Percentiles rank a stretch among this genome's conserved stretches.
phyloP scores from a whole-genome alignment of 305 asterid species.

The Rubia peregrina region DNA sequence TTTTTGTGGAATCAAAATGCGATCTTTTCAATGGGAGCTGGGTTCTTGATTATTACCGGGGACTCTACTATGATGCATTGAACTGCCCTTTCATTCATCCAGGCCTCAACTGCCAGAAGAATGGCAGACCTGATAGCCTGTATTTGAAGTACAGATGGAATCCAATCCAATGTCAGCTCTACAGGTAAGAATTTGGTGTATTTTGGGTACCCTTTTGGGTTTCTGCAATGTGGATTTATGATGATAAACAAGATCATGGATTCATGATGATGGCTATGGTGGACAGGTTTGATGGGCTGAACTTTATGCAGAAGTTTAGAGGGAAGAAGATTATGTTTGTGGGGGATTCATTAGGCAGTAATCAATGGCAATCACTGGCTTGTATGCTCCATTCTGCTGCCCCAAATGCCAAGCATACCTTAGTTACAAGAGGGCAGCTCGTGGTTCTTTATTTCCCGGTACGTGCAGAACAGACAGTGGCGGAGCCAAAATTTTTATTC shows the following conservation, averaged over 20 bases:
- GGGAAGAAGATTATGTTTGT: slow-evolving; percentile 67
- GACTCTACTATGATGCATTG: slow-evolving; percentile 35
- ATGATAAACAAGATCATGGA: background rate
- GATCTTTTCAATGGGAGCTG: slow-evolving; percentile 37
- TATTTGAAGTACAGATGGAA: slow-evolving; percentile 58
- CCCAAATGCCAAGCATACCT: slow-evolving; percentile 38
- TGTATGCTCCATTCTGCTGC: slow-evolving; percentile 66
- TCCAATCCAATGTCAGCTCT: slow-evolving; percentile 40
- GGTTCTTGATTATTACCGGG: slow-evolving; percentile 30
- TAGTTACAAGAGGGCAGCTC: slow-evolving; percentile 26
- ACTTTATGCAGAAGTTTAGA: slow-evolving; percentile 38
- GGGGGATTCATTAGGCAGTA: slow-evolving; percentile 65
- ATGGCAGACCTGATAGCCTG: slow-evolving; percentile 45
- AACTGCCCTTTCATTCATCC: slow-evolving; percentile 49
- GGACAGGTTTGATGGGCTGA: slow-evolving; percentile 56
- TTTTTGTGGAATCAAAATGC: slow-evolving; percentile 14
- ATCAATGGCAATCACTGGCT: slow-evolving; percentile 67
- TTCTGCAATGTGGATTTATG: background rate
- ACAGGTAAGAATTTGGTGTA: slow-evolving; percentile 26
- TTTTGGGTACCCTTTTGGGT: background rate
- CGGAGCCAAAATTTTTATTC: background rate
- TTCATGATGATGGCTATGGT: background rate
- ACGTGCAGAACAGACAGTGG: slow-evolving; percentile 3
- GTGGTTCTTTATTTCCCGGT: slow-evolving; percentile 47
- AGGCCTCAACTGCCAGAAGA: slow-evolving; percentile 53